phyloP scores from a whole-genome alignment of 257 asterid genomes.

The Ligustrum vulgare region DNA sequence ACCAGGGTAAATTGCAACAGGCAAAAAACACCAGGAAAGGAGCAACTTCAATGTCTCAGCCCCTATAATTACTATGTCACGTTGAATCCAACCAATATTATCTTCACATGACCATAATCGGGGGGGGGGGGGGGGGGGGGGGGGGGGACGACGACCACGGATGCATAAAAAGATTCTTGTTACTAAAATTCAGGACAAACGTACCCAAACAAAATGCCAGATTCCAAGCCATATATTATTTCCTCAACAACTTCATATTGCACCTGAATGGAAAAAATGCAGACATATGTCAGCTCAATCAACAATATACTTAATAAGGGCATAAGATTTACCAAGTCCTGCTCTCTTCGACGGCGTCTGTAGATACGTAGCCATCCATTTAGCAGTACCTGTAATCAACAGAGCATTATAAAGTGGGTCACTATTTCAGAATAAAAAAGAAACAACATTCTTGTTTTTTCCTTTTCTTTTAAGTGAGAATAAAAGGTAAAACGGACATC shows the following conservation, averaged over 20 bases:
- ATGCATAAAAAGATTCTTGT: neutral
- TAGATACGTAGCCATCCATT: slow-evolving; percentile 93
- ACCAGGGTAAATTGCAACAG: neutral
- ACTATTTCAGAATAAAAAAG: neutral
- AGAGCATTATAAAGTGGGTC: slow-evolving; percentile 13
- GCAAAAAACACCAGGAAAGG: neutral
- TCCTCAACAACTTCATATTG: slow-evolving; percentile 97
- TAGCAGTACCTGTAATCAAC: slow-evolving; percentile 65
- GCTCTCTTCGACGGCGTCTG: slow-evolving; percentile 90
- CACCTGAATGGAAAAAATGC: slow-evolving; percentile 58
- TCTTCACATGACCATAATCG: neutral
- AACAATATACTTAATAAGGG: slow-evolving; percentile 10
- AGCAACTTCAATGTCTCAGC: neutral
- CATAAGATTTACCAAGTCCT: slow-evolving; percentile 69
- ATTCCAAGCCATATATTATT: slow-evolving; percentile 86
- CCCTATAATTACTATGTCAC: neutral
- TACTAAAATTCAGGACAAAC: slow-evolving; percentile 14
- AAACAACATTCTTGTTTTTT: neutral
- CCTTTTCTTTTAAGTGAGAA: neutral
- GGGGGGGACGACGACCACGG: no score
- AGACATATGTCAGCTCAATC: slow-evolving; percentile 2
- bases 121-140: no score
- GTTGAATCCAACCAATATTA: neutral
- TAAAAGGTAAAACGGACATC: neutral
- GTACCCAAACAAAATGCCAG: slow-evolving; percentile 97